Evolutionary conservation across 2,329 filamentous ascomycete genomes (phyloP), one percentile per base, ranked within the genome.

Genomic region (Metarhizium anisopliae): DNA sequence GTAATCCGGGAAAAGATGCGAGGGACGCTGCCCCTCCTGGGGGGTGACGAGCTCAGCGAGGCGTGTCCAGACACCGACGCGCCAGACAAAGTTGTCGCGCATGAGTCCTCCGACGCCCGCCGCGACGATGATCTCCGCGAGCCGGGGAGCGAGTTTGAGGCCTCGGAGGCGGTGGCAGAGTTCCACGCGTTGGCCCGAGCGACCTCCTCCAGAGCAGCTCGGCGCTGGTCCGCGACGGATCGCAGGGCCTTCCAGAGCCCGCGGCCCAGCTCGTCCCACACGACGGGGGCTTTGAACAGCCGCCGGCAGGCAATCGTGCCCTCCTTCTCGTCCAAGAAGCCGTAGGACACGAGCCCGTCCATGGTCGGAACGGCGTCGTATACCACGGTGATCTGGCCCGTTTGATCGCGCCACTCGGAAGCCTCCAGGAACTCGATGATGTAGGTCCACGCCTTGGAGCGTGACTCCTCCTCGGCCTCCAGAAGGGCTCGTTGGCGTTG

Each of bases 181-280:
- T 14, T 50, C 11, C 51, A 52, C 0, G 54, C 51, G 49, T 40
- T 54, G 11, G 32, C 30, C 52, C n/a, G 52, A 49, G 49, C 49
- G 25, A 38, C 38, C 40, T 51, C 51, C 13, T 52, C 47, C 8
- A 43, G 47, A 13, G 35, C 20, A 50, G 43, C 56, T 35, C 47
- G 57, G 40, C 55, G 56, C 55, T 64, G 58, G 38, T 61, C 59
- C 13, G 56, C 53, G 14, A 59, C 50, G 7, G 55, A 60, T 45
- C 57, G 56, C 25, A 67, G 61, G 20, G 58, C 58, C 60, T 65
- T 60, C 70, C 70, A 72, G 40, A 72, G 63, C 38, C 65, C 63
- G 53, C 64, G 67, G 40, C 70, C 70, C 35, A 72, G 63, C 43
- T 71, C 66, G 55, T 72, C 70, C 70, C 70, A 72, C 40, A 72